These are phyloP conservation scores for Maudiozyma bulderi DNA, from an alignment of 805 yeast genomes.

Conservation along the genomic window DNA sequence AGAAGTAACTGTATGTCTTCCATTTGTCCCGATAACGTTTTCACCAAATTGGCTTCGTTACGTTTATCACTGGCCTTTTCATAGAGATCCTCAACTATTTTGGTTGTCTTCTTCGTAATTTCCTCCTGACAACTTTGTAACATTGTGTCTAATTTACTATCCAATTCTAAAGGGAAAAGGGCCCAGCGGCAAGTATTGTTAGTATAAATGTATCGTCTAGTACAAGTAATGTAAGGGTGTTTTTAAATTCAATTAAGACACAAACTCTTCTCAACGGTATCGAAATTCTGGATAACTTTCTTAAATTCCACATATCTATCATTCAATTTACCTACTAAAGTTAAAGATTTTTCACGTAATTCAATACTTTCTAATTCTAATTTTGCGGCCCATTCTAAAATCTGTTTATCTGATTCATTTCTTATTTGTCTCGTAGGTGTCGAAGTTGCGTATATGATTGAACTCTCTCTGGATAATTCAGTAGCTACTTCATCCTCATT, in stretches of 20 bases:
- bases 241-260: not conserved
- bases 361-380: conserved; percentile 42
- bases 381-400: conserved; percentile 40
- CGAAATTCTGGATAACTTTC: conserved; percentile 1
- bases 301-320: conserved; percentile 9
- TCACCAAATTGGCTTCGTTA: not conserved
- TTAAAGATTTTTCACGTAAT: conserved; percentile 27
- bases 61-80: not conserved
- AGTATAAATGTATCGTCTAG: not conserved
- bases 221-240: not conserved
- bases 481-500: conserved; percentile 2
- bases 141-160: not conserved
- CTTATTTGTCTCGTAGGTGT: not conserved
- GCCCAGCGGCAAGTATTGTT: not conserved
- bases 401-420: conserved; percentile 28
- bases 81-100: not conserved
- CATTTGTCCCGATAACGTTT: conserved; percentile 6
- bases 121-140: not conserved
- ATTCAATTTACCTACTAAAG: conserved; percentile 12
- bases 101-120: not conserved
- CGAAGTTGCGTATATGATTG: not conserved
- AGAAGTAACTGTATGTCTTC: conserved; percentile 14
- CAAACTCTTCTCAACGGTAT: conserved; percentile 5
- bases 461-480: conserved; percentile 1
- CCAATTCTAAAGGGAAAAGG: not conserved